Evolutionary conservation across 1,139 yeast species (phyloP), one percentile per base, ranked within the genome.

Genomic region (Hansenula anomala): DNA sequence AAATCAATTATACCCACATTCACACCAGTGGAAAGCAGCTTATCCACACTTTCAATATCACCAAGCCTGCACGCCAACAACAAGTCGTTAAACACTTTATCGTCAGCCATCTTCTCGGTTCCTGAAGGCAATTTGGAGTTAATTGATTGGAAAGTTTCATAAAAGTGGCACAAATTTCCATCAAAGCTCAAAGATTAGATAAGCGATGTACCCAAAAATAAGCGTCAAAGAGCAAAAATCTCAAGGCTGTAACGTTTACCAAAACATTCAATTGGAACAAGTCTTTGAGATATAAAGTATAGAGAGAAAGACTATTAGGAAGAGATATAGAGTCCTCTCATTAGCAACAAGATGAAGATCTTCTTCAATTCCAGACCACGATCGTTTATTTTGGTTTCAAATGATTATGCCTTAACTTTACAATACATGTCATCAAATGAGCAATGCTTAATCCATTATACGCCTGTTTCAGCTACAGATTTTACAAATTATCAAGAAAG

Each of bases 41-140:
- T 63, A 39, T 80, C 86, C 2, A 75, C 92, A 33, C 69, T 66
- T 30, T 78, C 88, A 3, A 72, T 43, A 53, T 85, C 92, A 0
- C 94, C 94, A 4, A 63, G 52, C 29, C 94, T 65, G 45, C 94
- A 84, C 0, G 90, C 88, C 45, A 64, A 54, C 44, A 85, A 77
- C n/a, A 84, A 66, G 33, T 61, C 57, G 2, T 40, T 44, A 39
- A 63, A 58, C 27, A 45, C 44, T 30, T 48, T 37, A 14, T 47
- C 47, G 34, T 31, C 31, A 13, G 14, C 23, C 26, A 31, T 27
- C 15, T n/a, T 16, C 22, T 18, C 5, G 13, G 20, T 17, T 15
- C 4, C 13, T 27, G 19, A 15, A 16, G n/a, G n/a, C n/a, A n/a
- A n/a, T n/a, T n/a, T n/a, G n/a, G n/a, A n/a, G n/a, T n/a, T n/a